These are phyloP conservation scores for Hanseniaspora hatyaiensis DNA, from an alignment of 805 yeast species.

Conservation along the genomic window DNA sequence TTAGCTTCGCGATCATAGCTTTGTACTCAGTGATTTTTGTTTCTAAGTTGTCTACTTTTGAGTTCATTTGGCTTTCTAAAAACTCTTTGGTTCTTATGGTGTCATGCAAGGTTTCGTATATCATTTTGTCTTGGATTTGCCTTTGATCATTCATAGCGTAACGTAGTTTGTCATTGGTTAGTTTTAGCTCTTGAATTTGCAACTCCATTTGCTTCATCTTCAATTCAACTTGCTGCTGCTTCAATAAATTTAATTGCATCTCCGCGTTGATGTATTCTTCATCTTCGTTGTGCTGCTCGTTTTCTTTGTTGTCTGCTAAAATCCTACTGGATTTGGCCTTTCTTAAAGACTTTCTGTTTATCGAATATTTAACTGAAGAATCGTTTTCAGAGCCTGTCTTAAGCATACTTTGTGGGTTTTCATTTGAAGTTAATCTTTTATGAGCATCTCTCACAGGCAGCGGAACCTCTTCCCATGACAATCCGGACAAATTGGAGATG, in stretches of 20 bases:
- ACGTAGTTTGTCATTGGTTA: constrained; percentile 28
- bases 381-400: not conserved
- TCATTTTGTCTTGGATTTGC: constrained; percentile 23
- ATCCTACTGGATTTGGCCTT: constrained; percentile 39
- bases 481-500: constrained; percentile 11
- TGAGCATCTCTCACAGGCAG: constrained; percentile 15
- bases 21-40: constrained; percentile 26
- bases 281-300: not conserved
- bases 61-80: constrained; percentile 20
- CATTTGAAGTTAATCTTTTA: constrained; percentile 10
- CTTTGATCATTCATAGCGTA: constrained; percentile 25
- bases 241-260: constrained; percentile 45
- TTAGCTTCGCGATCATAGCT: constrained; percentile 22
- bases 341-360: constrained; percentile 8
- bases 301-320: constrained; percentile 47
- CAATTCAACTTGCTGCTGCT: constrained; percentile 21
- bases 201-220: constrained; percentile 28
- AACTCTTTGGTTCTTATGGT: constrained; percentile 18
- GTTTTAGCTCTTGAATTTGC: constrained; percentile 27
- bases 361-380: not conserved
- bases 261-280: constrained; percentile 79
- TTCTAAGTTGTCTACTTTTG: constrained; percentile 26
- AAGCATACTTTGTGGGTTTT: not conserved
- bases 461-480: constrained; percentile 15
- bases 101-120: constrained; percentile 21